These are phyloP conservation scores for Pseudozyma sp. DNA, from an alignment of 1,284 basidiomycete genomes.

Conservation along the genomic window DNA sequence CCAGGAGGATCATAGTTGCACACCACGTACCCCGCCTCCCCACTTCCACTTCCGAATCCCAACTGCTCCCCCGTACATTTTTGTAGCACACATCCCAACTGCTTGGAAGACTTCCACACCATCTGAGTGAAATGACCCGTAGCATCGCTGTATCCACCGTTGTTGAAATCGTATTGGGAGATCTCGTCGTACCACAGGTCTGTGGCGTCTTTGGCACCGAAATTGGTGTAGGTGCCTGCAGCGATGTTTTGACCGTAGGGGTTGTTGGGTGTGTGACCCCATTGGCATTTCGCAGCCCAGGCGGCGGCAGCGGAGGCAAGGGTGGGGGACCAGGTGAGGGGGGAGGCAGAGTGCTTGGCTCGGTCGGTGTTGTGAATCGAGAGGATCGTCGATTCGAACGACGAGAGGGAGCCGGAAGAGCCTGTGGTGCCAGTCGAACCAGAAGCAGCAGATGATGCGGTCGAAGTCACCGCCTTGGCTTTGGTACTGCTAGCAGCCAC, in stretches of 20 bases:
- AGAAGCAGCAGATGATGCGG: background rate
- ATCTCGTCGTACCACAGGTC: conserved; percentile 51
- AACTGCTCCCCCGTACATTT: conserved; percentile 21
- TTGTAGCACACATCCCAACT: conserved; percentile 41
- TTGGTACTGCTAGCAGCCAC: background rate
- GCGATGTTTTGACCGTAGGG: conserved; percentile 54
- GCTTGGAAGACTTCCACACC: conserved; percentile 40
- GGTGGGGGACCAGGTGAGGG: conserved; percentile 38
- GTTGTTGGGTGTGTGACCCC: conserved; percentile 47
- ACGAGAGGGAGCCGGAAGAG: conserved; percentile 2
- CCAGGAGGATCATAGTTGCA: conserved; percentile 52
- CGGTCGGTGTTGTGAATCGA: conserved; percentile 39
- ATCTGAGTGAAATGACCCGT: conserved; percentile 59
- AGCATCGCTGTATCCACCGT: conserved; percentile 28
- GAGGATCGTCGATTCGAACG: conserved; percentile 19
- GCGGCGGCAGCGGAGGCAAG: conserved; percentile 30
- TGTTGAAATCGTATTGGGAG: conserved; percentile 36
- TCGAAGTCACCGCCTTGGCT: background rate
- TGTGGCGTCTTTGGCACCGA: conserved; percentile 24
- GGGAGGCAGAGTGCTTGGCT: conserved; percentile 23
- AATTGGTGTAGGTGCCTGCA: conserved; percentile 20
- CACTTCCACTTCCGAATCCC: conserved; percentile 4
- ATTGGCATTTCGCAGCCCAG: conserved; percentile 38
- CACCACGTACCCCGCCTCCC: conserved; percentile 29
- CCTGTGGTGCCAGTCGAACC: background rate